Base-by-base conservation (phyloP, 202 grass and related monocot genomes). In the Digitaria exilis region DNA sequence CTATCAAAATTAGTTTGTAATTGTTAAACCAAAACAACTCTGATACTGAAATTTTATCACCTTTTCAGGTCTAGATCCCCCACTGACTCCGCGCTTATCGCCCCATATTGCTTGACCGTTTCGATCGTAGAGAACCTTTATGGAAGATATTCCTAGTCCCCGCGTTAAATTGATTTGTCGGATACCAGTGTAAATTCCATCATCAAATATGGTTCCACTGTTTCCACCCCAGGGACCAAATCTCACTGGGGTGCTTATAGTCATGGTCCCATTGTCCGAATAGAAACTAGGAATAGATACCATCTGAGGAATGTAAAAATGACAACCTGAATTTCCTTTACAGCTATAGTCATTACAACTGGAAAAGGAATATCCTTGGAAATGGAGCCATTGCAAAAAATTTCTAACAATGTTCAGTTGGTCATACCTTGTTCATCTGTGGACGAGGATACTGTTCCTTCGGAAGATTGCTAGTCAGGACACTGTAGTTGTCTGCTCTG, bases 211-310 rank as follows among this genome's bases (percentile, higher is more conserved):
- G 30, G 83, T 96, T 29, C 96, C 96, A n/a, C 87, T 75, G 51
- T 48, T 99, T 28, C 96, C 93, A n/a, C 93, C 96, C 91, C 96
- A 99, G 4, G 96, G 96, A n/a, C 96, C 96, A 56, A 96, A 98
- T 69, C 89, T 90, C 51, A 87, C 80, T 1, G 91, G 84, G 58
- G 84, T 86, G 77, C 79, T 87, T 46, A 89, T 72, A 32, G 81
- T 87, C 52, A 88, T 78, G 10, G 75, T 89, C 49, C 89, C 90
- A 60, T 73, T 83, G 29, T 92, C 89, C 34, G 77, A 87, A 66
- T 90, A 69, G 82, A 90, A 90, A 86, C 89, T 83, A 37, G 87
- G 93, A 60, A 92, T 76, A 21, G 93, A 87, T 48, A 89, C 65
- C 89, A 82, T 91, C 94, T 97, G 87, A 39, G 37, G 80, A 91